A percentile compares a stretch with the other conserved stretches of the same genome.
Conservation (phyloP, 2,329 filamentous ascomycete genomes). For the Aspergillus ruber region DNA sequence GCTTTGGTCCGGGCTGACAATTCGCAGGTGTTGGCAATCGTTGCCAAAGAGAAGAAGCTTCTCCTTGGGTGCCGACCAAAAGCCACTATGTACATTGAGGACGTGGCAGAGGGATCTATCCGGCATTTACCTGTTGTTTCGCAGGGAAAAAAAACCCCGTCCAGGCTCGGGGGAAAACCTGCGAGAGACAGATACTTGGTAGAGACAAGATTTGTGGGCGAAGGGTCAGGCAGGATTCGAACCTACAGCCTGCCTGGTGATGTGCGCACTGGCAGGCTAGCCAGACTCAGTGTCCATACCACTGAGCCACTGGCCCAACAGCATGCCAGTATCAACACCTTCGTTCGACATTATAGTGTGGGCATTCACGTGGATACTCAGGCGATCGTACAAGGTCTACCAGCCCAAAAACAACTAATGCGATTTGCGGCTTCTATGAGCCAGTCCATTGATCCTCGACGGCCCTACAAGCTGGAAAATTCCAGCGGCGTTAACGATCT, state of each 20-base stretch:
- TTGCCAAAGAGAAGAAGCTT: constrained; percentile 21
- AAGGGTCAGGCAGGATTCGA: too few species aligned
- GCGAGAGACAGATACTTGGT: too few species aligned
- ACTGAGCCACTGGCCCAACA: too few species aligned
- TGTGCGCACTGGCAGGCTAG: too few species aligned
- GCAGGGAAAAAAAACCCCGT: too few species aligned
- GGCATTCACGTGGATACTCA: constrained; percentile 20
- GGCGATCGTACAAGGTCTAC: constrained; percentile 17
- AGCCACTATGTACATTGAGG: constrained; percentile 26
- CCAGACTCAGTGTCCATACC: too few species aligned
- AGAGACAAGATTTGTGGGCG: too few species aligned
- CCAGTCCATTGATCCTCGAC: constrained; percentile 17
- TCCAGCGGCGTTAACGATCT: constrained; percentile 19
- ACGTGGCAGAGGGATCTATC: constrained; percentile 27
- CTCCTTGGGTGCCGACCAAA: constrained; percentile 15
- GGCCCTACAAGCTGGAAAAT: constrained; percentile 20
- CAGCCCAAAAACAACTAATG: constrained; percentile 17
- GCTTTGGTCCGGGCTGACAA: constrained; percentile 7
- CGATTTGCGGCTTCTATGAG: constrained; percentile 21
- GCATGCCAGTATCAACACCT: constrained; percentile 17
- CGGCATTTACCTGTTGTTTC: too few species aligned
- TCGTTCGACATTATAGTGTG: constrained; percentile 21
- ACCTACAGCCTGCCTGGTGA: too few species aligned
- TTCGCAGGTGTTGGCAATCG: constrained; percentile 19
- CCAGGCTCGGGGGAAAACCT: too few species aligned